A percentile compares a stretch with the other conserved stretches of the same genome.
Evolutionary conservation across 192 early-diverging fungal species (phyloP).

Genomic region (Umbelopsis ramanniana): DNA sequence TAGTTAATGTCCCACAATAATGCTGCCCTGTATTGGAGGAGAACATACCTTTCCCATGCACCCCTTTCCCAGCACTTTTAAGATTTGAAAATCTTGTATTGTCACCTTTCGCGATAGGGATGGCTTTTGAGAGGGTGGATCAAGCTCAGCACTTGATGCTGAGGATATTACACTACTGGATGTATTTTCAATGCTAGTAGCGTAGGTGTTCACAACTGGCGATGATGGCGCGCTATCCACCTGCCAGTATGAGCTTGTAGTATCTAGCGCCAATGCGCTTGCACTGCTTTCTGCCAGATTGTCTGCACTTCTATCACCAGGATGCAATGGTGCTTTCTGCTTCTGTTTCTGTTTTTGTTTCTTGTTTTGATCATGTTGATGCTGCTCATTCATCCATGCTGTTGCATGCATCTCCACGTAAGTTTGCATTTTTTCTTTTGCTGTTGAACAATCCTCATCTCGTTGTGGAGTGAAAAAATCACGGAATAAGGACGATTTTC

Average conservation of each 20-base stretch:
- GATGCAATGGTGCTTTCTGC: slow-evolving; percentile 7
- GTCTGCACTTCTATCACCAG: background rate
- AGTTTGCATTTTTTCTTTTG: slow-evolving; percentile 18
- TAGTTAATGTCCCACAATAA: background rate
- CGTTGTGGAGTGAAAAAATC: slow-evolving; percentile 53
- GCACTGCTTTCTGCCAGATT: background rate
- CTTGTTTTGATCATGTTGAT: background rate
- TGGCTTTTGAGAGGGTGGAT: background rate
- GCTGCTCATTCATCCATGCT: slow-evolving; percentile 13
- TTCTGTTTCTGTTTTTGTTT: slow-evolving; percentile 24
- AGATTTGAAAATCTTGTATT: slow-evolving; percentile 60
- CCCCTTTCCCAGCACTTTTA: slow-evolving; percentile 82
- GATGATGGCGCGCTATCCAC: background rate
- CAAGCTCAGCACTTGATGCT: background rate
- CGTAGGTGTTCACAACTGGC: background rate
- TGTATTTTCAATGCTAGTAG: background rate
- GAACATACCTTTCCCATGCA: slow-evolving; percentile 76
- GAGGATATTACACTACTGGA: background rate
- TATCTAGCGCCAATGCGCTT: background rate
- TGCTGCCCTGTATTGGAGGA: background rate
- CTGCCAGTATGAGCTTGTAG: background rate
- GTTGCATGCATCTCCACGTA: slow-evolving; percentile 15
- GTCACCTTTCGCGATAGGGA: slow-evolving; percentile 7
- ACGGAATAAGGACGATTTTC: slow-evolving; percentile 43
- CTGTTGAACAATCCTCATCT: slow-evolving; percentile 47